Conservation (phyloP, 108 stramenopile species). For the Cyclotella baltica region DNA sequence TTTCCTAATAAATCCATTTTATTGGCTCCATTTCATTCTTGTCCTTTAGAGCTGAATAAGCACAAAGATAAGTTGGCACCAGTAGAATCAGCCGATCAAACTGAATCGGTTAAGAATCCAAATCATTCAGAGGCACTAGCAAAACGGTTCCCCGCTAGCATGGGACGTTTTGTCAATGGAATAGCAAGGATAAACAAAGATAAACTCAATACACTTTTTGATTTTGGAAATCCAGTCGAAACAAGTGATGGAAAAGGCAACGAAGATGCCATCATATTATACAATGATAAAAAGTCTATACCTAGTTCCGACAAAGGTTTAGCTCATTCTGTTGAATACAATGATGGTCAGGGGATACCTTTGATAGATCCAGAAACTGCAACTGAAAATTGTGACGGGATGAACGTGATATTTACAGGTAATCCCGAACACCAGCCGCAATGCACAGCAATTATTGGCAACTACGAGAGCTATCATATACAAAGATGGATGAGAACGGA, state of each 20-base stretch:
- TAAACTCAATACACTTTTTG: conserved; percentile 39
- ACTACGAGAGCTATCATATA: conserved; percentile 71
- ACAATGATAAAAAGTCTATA: conserved; percentile 32
- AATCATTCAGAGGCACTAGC: conserved; percentile 2
- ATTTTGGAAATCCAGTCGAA: conserved; percentile 51
- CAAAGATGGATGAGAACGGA: conserved; percentile 67
- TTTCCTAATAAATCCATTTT: neutral
- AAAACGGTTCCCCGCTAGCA: conserved; percentile 36
- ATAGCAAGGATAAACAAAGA: conserved; percentile 50
- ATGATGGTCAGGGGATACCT: conserved; percentile 44
- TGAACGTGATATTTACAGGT: conserved; percentile 69
- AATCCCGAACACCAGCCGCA: conserved; percentile 47
- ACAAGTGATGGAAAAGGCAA: conserved; percentile 25
- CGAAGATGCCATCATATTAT: conserved; percentile 55
- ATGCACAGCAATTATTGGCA: conserved; percentile 65
- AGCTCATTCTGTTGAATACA: conserved; percentile 31
- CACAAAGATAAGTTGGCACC: conserved; percentile 1
- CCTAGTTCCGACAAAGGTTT: conserved; percentile 25
- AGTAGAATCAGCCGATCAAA: neutral
- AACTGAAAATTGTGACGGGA: conserved; percentile 70
- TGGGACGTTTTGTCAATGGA: conserved; percentile 33
- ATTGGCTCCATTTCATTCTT: neutral
- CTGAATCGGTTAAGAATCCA: neutral
- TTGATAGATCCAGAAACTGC: conserved; percentile 51
- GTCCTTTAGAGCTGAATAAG: neutral